Conservation (phyloP, 2,329 filamentous ascomycete species). For the Aspergillus phoenicis region DNA sequence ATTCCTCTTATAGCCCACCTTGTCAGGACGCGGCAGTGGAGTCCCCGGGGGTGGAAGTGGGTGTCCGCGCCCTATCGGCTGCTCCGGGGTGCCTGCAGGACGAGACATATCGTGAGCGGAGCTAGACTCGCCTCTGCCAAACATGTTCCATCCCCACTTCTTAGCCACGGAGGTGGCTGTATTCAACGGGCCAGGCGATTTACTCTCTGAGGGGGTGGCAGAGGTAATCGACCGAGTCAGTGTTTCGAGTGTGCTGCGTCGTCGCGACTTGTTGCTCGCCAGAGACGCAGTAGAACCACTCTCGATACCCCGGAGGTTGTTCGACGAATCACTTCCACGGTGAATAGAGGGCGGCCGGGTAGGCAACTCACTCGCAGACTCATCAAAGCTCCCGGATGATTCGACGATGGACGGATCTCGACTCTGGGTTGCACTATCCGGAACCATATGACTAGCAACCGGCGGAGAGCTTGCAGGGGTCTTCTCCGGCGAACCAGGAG, state of each 20-base stretch:
- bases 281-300: slow-evolving; percentile 31
- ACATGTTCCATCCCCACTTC: slow-evolving; percentile 61
- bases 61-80: slow-evolving; percentile 80
- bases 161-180: slow-evolving; percentile 60
- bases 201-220: slow-evolving; percentile 34
- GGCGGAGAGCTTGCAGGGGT: slow-evolving; percentile 51
- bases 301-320: slow-evolving; percentile 25
- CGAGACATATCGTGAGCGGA: slow-evolving; percentile 44
- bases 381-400: slow-evolving; percentile 38
- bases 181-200: slow-evolving; percentile 46
- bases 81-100: slow-evolving; percentile 52
- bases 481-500: slow-evolving; percentile 56
- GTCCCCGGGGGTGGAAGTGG: slow-evolving; percentile 79
- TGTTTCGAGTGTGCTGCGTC: slow-evolving; percentile 35
- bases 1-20: slow-evolving; percentile 58
- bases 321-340: slow-evolving; percentile 26
- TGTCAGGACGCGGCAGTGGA: slow-evolving; percentile 71
- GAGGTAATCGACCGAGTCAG: slow-evolving; percentile 30
- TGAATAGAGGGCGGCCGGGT: slow-evolving; percentile 34
- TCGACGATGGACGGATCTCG: slow-evolving; percentile 56
- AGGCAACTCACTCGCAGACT: slow-evolving; percentile 24
- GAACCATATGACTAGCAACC: slow-evolving; percentile 37
- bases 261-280: slow-evolving; percentile 31
- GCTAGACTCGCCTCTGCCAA: slow-evolving; percentile 46
- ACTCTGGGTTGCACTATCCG: slow-evolving; percentile 40